Base-by-base conservation (phyloP, 257 asterid genomes). In the Forsythia viridissima region DNA sequence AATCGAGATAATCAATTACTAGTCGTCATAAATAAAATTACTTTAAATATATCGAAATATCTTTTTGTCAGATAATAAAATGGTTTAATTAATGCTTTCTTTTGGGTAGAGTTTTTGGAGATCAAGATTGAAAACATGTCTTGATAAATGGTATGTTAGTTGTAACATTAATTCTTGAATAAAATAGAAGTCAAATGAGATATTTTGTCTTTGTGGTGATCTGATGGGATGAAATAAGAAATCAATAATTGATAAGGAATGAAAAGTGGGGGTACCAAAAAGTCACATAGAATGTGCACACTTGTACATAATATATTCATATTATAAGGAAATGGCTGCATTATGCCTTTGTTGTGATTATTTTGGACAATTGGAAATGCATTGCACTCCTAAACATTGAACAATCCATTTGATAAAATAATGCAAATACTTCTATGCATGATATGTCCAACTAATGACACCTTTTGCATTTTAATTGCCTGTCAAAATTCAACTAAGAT, bases 321-420 rank as follows among this genome's bases (percentile, higher is more conserved):
- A 16, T 18, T 80, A 40, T 6, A 72, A 30, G 78, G 78, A 52
- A 68, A 30, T 30, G 73, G 13, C 1, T 18, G 74, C 68, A 66
- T 76, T 21, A 46, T 71, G 65, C 36, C 70, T 77, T 48, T 63
- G 21, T 41, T 40, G 37, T 68, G 79, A 67, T 48, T 18, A 79
- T 71, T 6, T 34, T 48, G 15, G 20, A 48, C 57, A 48, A 36
- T 71, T 48, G 70, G 65, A 52, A 39, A 48, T 41, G 76, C 81
- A 41, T 71, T 20, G 76, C 78, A 82, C 80, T 79, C 71, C 72
- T 70, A 61, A 10, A 57, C n/a, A 55, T 6, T 55, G 20, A 4
- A 6, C 59, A 0, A 52, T 16, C 8, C 13, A 52, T 16, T 52
- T 6, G 30, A n/a, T n/a, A 55, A 1, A n/a, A 55, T 55, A 55